phyloP scores from a whole-genome alignment of 805 yeast genomes.

The Monosporozyma solicola region DNA sequence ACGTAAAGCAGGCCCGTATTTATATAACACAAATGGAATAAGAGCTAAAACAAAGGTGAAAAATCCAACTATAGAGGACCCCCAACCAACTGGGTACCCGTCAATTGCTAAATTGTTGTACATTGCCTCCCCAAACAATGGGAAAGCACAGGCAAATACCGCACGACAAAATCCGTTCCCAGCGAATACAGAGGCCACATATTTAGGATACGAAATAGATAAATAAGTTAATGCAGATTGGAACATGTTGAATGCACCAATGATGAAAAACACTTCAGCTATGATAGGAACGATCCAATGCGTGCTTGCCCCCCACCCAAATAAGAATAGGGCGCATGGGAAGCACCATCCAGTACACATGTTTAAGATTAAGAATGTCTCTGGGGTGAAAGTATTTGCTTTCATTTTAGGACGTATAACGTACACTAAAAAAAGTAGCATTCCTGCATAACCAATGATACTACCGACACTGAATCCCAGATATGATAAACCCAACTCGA shows the following conservation, averaged over 20 bases:
- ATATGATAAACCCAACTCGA: conserved; percentile 35
- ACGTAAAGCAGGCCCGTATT: conserved; percentile 36
- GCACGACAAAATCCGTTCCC: conserved; percentile 46
- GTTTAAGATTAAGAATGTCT: conserved; percentile 34
- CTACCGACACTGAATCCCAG: conserved; percentile 41
- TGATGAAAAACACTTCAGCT: conserved; percentile 34
- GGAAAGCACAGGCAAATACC: conserved; percentile 49
- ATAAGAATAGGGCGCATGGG: conserved; percentile 38
- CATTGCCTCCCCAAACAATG: conserved; percentile 55
- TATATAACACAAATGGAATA: conserved; percentile 40
- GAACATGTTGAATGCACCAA: conserved; percentile 38
- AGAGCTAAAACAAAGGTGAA: conserved; percentile 35
- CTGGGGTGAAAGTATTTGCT: conserved; percentile 31
- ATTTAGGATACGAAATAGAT: conserved; percentile 39
- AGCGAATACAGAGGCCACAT: conserved; percentile 51
- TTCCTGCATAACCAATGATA: conserved; percentile 29
- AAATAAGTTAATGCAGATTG: conserved; percentile 45
- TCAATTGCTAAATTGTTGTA: conserved; percentile 41
- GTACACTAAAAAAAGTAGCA: conserved; percentile 21
- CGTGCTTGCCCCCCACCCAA: conserved; percentile 43
- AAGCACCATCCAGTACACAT: conserved; percentile 34
- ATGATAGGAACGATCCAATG: conserved; percentile 46
- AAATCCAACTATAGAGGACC: conserved; percentile 41
- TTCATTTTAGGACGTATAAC: conserved; percentile 23
- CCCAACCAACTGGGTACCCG: conserved; percentile 54